Conservation (phyloP, 1,284 basidiomycete genomes). For the Ganoderma multipileum region DNA sequence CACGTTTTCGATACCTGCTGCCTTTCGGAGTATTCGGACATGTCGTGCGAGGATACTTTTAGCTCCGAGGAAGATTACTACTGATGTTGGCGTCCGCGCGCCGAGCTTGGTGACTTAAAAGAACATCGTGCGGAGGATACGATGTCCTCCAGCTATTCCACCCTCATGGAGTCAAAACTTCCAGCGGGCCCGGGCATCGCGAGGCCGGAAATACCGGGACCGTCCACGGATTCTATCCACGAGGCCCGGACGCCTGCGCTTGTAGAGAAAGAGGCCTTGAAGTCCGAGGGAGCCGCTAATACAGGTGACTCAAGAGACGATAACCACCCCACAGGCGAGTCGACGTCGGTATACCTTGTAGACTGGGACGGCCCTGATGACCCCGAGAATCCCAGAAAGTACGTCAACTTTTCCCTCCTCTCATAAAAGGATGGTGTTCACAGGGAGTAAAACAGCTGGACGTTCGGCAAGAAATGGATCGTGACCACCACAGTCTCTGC, state of each 20-base stretch:
- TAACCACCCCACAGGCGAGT: neutral
- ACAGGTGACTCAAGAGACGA: neutral
- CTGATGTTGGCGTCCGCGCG: neutral
- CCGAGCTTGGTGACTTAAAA: neutral
- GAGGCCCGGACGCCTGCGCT: neutral
- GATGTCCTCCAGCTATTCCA: neutral
- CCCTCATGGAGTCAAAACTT: neutral
- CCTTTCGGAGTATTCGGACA: neutral
- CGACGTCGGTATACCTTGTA: conserved; percentile 26
- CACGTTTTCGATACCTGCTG: neutral
- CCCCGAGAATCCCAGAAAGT: conserved; percentile 45
- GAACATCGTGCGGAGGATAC: neutral
- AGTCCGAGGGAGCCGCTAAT: neutral
- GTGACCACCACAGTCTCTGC: conserved; percentile 68
- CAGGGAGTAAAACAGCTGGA: conserved; percentile 54
- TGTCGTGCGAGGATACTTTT: neutral
- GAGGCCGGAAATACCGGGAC: neutral
- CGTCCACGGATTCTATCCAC: neutral
- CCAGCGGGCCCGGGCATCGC: neutral
- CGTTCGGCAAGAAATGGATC: conserved; percentile 62
- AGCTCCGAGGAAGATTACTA: neutral
- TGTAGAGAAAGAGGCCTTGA: neutral
- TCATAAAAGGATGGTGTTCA: neutral
- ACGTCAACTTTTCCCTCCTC: conserved; percentile 8
- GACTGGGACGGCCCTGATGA: conserved; percentile 47